These are phyloP conservation scores for Aureobasidium melanogenum DNA, from an alignment of 2,329 filamentous ascomycete genomes.

Conservation along the genomic window DNA sequence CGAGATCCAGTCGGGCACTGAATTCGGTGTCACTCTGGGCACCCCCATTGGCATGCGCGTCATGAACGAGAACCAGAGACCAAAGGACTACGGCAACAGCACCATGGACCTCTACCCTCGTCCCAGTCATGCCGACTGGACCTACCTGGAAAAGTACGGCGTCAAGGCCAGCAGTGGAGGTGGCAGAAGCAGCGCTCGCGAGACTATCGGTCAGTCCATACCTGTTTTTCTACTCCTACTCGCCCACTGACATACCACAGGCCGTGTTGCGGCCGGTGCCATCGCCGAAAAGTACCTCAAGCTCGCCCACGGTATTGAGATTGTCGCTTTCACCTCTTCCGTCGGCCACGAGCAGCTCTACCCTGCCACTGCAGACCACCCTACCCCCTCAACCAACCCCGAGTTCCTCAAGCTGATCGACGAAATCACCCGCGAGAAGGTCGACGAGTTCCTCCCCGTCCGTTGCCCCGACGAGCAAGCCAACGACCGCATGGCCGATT, in stretches of 20 bases:
- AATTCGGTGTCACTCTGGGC: constrained; percentile 80
- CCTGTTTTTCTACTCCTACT: no score
- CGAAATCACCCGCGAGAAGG: constrained; percentile 61
- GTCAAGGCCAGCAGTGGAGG: constrained; percentile 86
- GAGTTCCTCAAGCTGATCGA: constrained; percentile 67
- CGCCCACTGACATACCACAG: constrained; percentile 27
- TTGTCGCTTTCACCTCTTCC: constrained; percentile 80
- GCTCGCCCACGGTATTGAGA: constrained; percentile 75
- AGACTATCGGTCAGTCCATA: constrained; percentile 65
- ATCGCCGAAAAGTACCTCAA: constrained; percentile 89
- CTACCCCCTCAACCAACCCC: constrained; percentile 64
- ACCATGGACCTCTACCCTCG: constrained; percentile 90
- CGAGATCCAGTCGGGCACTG: constrained; percentile 85
- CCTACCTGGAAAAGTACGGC: constrained; percentile 95
- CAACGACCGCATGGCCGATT: constrained; percentile 63
- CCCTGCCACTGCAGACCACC: constrained; percentile 58
- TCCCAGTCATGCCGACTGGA: constrained; percentile 91
- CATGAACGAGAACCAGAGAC: constrained; percentile 85
- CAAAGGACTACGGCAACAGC: constrained; percentile 79
- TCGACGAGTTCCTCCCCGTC: constrained; percentile 78
- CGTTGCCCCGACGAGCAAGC: constrained; percentile 67
- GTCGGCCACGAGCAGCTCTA: constrained; percentile 75
- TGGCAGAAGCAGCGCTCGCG: constrained; percentile 81
- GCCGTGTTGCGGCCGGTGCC: constrained; percentile 79
- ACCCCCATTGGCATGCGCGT: constrained; percentile 85